phyloP scores from a whole-genome alignment of 2,329 filamentous ascomycete genomes.

The Aspergillus fijiensis region DNA sequence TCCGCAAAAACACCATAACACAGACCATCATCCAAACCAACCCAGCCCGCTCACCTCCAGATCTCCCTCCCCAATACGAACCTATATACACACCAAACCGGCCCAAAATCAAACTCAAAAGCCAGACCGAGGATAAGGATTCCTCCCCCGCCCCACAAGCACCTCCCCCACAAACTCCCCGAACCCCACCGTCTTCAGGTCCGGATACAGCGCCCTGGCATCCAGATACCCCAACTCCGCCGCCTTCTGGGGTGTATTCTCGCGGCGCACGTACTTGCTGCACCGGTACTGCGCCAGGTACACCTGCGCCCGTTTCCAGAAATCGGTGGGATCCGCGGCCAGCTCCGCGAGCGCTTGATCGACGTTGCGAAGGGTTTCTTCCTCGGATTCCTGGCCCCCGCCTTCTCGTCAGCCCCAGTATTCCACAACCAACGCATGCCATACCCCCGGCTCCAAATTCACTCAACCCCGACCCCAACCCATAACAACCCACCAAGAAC shows the following conservation, averaged over 20 bases:
- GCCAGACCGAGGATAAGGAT: not conserved
- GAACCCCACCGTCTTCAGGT: slow-evolving; percentile 38
- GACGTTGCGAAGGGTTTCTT: not conserved
- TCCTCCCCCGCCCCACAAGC: slow-evolving; percentile 33
- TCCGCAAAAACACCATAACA: too few species aligned
- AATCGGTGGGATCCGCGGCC: not conserved
- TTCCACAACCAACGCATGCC: too few species aligned
- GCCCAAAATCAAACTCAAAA: too few species aligned
- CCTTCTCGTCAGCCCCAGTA: too few species aligned
- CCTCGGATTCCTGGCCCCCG: not conserved
- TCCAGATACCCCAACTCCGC: slow-evolving; percentile 53
- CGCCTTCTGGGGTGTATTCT: slow-evolving; percentile 51
- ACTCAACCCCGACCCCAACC: too few species aligned
- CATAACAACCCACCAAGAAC: too few species aligned
- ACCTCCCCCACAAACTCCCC: slow-evolving; percentile 35
- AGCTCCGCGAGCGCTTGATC: not conserved
- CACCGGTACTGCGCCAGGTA: slow-evolving; percentile 37
- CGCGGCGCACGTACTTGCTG: slow-evolving; percentile 45
- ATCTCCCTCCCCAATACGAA: too few species aligned
- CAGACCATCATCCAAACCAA: too few species aligned
- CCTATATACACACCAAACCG: too few species aligned
- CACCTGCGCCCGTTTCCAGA: not conserved
- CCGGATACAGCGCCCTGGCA: slow-evolving; percentile 51
- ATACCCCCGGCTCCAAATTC: too few species aligned
- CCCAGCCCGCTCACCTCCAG: too few species aligned